Evolutionary conservation across 805 yeast species (phyloP), one percentile per base, ranked within the genome.

Genomic region (Pichia pseudocactophila): DNA sequence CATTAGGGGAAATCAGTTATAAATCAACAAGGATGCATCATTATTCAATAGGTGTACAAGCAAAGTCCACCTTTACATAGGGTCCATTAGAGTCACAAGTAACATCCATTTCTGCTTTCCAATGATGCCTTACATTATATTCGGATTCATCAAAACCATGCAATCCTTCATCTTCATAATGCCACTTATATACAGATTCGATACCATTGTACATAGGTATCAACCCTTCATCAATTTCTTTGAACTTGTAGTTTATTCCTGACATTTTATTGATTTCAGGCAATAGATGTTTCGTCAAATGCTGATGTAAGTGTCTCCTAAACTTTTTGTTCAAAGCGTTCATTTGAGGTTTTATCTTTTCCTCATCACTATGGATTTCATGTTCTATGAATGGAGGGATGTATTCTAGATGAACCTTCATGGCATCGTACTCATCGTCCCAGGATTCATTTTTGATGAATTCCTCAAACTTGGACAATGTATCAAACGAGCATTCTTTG

Each of bases 281-380:
- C 56, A 82, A 66, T 56, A 82, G 63, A 58, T 81, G 88, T 54
- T 79, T 80, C 52, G 77, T 74, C 43, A 82, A 67, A 55, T 82
- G 90, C 58, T 82, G 90, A 53, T 78, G 80, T 59, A 82, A 68
- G 59, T 80, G 80, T 58, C 90, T 70, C 44, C 75, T 76, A 58
- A 80, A 82, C 61, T 81, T 80, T 53, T 76, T 73, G 45, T 80
- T 77, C 58, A 81, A 75, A 48, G 80, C 76, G 62, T 80, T 81
- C 68, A 74, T 77, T 32, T 82, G 74, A 30, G 82, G 80, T 60
- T 81, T 79, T 48, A 81, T 73, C 55, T 78, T 80, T 42, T 81
- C 87, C 45, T 78, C 75, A 54, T 81, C 78, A 44, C 76, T 74
- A 51, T 78, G 85, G 46, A 79, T 72, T 45, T 76, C 82, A 49